These are phyloP conservation scores for Komagataella populi DNA, from an alignment of 805 yeast genomes.

Conservation along the genomic window DNA sequence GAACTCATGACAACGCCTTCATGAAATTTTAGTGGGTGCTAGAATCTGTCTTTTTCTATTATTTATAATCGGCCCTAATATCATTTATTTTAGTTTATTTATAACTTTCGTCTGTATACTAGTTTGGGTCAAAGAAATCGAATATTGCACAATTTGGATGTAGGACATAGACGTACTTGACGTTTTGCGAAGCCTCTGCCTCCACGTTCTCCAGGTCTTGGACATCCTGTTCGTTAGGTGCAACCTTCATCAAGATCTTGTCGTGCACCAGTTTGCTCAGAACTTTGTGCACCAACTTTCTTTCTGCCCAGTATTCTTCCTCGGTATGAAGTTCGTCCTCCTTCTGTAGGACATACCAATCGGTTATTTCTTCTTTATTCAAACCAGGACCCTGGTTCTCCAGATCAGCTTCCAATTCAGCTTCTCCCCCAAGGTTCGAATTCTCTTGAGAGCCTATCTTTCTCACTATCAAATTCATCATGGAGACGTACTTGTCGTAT, in stretches of 20 bases:
- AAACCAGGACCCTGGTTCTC: constrained; percentile 27
- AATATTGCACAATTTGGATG: constrained; percentile 81
- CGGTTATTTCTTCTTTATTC: constrained; percentile 54
- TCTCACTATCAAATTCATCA: constrained; percentile 64
- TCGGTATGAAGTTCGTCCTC: constrained; percentile 63
- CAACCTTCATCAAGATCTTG: constrained; percentile 62
- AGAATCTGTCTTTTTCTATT: background rate
- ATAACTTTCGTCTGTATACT: background rate
- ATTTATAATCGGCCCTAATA: background rate
- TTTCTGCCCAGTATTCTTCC: constrained; percentile 56
- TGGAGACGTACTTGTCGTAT: constrained; percentile 75
- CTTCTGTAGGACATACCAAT: constrained; percentile 66
- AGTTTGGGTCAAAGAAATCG: constrained; percentile 39
- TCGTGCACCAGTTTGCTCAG: constrained; percentile 75
- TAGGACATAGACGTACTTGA: constrained; percentile 31
- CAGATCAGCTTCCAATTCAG: constrained; percentile 16
- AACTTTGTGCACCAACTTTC: constrained; percentile 64
- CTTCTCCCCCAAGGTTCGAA: constrained; percentile 19
- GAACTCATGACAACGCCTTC: constrained; percentile 1
- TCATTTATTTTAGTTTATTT: background rate
- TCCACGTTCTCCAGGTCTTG: constrained; percentile 24
- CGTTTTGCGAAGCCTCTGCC: constrained; percentile 9
- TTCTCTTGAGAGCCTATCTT: constrained; percentile 41
- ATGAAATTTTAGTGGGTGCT: constrained; percentile 1
- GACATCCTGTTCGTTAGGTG: constrained; percentile 20